Evolutionary conservation across 2,329 filamentous ascomycete genomes (phyloP).

Genomic region (Neopestalotiopsis sp.): DNA sequence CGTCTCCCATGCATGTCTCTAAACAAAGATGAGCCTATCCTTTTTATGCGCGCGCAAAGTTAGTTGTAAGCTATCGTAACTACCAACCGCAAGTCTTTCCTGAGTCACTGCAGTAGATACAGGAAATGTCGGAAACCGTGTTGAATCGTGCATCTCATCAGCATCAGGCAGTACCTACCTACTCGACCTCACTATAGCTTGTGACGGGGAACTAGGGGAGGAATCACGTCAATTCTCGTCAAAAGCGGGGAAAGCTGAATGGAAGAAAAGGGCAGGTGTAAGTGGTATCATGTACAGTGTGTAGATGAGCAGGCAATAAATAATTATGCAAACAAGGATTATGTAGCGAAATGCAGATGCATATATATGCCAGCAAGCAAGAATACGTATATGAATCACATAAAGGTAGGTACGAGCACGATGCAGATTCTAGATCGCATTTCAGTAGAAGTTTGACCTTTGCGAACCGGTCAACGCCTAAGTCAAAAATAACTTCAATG

Average conservation of each 20-base stretch:
- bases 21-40: neutral
- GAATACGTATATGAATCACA: too few species aligned
- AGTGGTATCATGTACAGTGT: too few species aligned
- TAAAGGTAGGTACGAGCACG: too few species aligned
- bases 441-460: neutral
- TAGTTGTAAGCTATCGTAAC: neutral
- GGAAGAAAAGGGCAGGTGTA: neutral
- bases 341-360: too few species aligned
- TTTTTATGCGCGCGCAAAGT: neutral
- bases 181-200: neutral
- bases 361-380: too few species aligned
- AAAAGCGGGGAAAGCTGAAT: neutral
- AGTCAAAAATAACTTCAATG: neutral
- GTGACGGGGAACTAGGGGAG: neutral
- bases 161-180: too few species aligned
- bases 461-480: neutral
- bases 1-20: too few species aligned
- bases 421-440: too few species aligned
- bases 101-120: neutral
- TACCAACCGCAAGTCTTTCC: neutral
- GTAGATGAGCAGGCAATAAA: neutral
- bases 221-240: neutral
- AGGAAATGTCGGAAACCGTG: neutral
- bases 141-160: too few species aligned
- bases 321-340: neutral